Percentiles rank a stretch among this genome's conserved stretches.
These are phyloP conservation scores for Thelephora ganbajun DNA, from an alignment of 768 basidiomycete genomes.

Conservation along the genomic window DNA sequence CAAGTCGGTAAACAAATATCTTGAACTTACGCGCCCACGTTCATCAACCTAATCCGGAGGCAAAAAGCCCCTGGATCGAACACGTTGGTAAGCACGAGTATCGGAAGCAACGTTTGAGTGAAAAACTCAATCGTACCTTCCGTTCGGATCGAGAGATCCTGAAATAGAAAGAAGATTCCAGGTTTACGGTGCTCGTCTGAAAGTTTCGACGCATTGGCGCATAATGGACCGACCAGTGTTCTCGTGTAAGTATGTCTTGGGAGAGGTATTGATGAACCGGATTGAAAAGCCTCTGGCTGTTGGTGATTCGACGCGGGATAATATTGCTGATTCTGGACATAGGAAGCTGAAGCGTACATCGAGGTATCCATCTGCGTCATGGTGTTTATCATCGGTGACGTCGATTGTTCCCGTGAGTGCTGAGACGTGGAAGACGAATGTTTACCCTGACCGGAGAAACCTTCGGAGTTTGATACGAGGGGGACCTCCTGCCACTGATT, in stretches of 20 bases:
- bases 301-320: slow-evolving; percentile 12
- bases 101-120: background rate
- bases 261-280: slow-evolving; percentile 20
- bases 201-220: slow-evolving; percentile 74
- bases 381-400: slow-evolving; percentile 17
- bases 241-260: slow-evolving; percentile 69
- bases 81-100: background rate
- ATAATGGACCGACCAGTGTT: slow-evolving; percentile 82
- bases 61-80: slow-evolving; percentile 51
- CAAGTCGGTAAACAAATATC: slow-evolving; percentile 5
- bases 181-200: slow-evolving; percentile 73
- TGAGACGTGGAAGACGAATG: background rate
- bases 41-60: slow-evolving; percentile 77
- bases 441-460: background rate
- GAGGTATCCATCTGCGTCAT: slow-evolving; percentile 19
- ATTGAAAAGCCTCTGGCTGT: slow-evolving; percentile 12
- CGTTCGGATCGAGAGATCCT: slow-evolving; percentile 85
- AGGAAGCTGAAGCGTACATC: slow-evolving; percentile 18
- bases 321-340: slow-evolving; percentile 21
- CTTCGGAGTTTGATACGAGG: background rate
- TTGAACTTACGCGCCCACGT: slow-evolving; percentile 73
- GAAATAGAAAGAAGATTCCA: slow-evolving; percentile 92
- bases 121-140: slow-evolving; percentile 44
- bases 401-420: slow-evolving; percentile 3
- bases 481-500: background rate